These are phyloP conservation scores for Chionographis japonica DNA, from an alignment of 106 monocot genomes.

Conservation along the genomic window DNA sequence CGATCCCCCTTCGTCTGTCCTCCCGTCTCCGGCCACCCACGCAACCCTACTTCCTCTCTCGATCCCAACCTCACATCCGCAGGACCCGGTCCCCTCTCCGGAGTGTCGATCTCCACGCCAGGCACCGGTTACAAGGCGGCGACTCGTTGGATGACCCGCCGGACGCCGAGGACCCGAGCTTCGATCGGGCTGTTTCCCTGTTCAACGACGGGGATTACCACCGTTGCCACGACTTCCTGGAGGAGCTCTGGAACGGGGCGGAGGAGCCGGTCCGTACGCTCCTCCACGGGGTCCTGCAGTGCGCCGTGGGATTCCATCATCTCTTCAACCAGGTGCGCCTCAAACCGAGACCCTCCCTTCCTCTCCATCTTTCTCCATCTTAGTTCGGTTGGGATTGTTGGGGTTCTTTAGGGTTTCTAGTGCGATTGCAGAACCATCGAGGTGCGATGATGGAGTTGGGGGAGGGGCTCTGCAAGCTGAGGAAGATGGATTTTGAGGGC, in stretches of 20 bases:
- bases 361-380: not conserved
- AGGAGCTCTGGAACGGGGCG: slow-evolving; percentile 76
- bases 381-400: no score
- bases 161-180: slow-evolving; percentile 17
- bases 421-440: slow-evolving; percentile 61
- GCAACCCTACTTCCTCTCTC: not conserved
- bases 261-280: slow-evolving; percentile 81
- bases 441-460: slow-evolving; percentile 97
- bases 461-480: slow-evolving; percentile 81
- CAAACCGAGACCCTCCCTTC: not conserved
- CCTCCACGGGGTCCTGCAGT: slow-evolving; percentile 77
- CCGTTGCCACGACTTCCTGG: slow-evolving; percentile 75
- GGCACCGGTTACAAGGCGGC: slow-evolving; percentile 13
- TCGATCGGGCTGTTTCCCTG: slow-evolving; percentile 56
- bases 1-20: slow-evolving; percentile 1
- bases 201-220: slow-evolving; percentile 84
- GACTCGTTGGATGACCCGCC: slow-evolving; percentile 2
- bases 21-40: not conserved
- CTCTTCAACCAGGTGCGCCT: slow-evolving; percentile 63
- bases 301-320: slow-evolving; percentile 83
- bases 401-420: not conserved
- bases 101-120: not conserved
- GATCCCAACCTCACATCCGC: not conserved
- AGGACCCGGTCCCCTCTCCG: not conserved
- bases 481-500: slow-evolving; percentile 61